These are phyloP conservation scores for Cokeromyces recurvatus DNA, from an alignment of 371 early-diverging fungal species.

Conservation along the genomic window DNA sequence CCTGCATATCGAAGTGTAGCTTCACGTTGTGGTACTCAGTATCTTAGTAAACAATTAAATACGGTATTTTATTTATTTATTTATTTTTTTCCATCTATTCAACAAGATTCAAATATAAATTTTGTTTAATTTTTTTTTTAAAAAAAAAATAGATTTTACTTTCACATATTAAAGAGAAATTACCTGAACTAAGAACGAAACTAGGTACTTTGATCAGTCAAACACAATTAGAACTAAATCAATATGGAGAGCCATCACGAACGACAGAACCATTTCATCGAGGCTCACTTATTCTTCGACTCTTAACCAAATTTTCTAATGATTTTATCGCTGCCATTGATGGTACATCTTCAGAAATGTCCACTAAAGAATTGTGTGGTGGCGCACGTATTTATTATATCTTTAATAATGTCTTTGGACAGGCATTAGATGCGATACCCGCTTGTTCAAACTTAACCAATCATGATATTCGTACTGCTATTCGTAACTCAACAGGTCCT, in stretches of 20 bases:
- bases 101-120: neutral
- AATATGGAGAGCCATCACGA: slow-evolving; percentile 69
- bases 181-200: slow-evolving; percentile 81
- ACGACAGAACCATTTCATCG: slow-evolving; percentile 41
- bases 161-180: slow-evolving; percentile 77
- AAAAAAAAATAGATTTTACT: slow-evolving; percentile 55
- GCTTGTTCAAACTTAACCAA: slow-evolving; percentile 76
- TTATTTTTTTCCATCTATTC: neutral
- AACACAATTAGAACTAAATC: slow-evolving; percentile 75
- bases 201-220: slow-evolving; percentile 75
- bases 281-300: slow-evolving; percentile 68
- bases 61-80: slow-evolving; percentile 33
- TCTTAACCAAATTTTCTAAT: slow-evolving; percentile 78
- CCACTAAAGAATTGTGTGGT: slow-evolving; percentile 89
- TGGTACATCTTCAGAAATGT: slow-evolving; percentile 79
- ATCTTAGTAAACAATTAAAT: slow-evolving; percentile 77
- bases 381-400: slow-evolving; percentile 92
- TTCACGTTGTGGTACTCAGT: slow-evolving; percentile 80
- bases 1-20: slow-evolving; percentile 79
- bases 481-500: slow-evolving; percentile 89
- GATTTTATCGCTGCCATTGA: slow-evolving; percentile 82
- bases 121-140: neutral
- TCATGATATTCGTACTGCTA: slow-evolving; percentile 83
- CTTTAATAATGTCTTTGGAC: slow-evolving; percentile 83
- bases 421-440: slow-evolving; percentile 73